Evolutionary conservation across 805 yeast genomes (phyloP).

Genomic region (Saccharomyces jurei): DNA sequence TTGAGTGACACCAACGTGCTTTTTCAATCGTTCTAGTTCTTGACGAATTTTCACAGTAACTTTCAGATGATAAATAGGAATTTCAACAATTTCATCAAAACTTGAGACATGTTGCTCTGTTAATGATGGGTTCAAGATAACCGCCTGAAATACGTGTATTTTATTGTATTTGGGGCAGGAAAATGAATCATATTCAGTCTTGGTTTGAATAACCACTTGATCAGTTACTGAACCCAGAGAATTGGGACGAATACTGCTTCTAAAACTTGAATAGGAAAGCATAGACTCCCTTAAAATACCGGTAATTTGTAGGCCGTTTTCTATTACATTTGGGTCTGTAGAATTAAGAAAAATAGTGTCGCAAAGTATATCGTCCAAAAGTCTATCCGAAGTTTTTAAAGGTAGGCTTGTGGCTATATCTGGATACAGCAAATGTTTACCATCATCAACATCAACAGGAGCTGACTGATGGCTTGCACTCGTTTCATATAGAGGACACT

Average conservation of each 20-base stretch:
- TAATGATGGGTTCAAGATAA: constrained; percentile 15
- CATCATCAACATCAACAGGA: constrained; percentile 16
- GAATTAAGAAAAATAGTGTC: constrained; percentile 31
- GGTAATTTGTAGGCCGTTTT: neutral
- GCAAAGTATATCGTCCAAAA: constrained; percentile 54
- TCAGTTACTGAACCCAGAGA: constrained; percentile 24
- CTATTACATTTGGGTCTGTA: neutral
- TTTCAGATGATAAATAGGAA: constrained; percentile 30
- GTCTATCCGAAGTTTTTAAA: constrained; percentile 60
- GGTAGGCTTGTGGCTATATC: constrained; percentile 14
- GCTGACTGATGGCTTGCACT: neutral
- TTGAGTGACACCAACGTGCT: constrained; percentile 26
- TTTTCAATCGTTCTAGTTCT: constrained; percentile 22
- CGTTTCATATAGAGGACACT: neutral
- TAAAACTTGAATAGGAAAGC: constrained; percentile 25
- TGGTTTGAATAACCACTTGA: constrained; percentile 25
- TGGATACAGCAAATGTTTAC: constrained; percentile 23
- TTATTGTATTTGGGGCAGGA: constrained; percentile 24
- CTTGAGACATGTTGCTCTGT: constrained; percentile 1
- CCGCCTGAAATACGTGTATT: constrained; percentile 28
- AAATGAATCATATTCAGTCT: constrained; percentile 21
- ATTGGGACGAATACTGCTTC: constrained; percentile 16
- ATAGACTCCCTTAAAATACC: constrained; percentile 29
- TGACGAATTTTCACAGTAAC: constrained; percentile 29
- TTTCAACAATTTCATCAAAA: constrained; percentile 10